Base-by-base conservation (phyloP, 345 rosid species). In the Raphanus sativus region DNA sequence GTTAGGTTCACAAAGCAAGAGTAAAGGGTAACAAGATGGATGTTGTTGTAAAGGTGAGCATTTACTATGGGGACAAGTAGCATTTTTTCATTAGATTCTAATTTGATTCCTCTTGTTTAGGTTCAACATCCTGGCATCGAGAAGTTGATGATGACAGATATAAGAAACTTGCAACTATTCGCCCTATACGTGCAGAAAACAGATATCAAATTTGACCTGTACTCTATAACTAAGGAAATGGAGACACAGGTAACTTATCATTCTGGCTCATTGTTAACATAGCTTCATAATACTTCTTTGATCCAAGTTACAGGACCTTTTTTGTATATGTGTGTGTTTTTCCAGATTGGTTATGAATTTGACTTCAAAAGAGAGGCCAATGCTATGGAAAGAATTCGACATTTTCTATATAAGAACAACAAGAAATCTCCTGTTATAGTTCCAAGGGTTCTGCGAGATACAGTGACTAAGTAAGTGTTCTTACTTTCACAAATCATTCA, bases 81-180 rank as follows among this genome's bases (percentile, higher is more conserved):
- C 11, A 9, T 66, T 66, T 80, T 50, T 61, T n/a, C 54, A 12
- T 64, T 56, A 59, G 69, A 17, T 75, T 62, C 74, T 79, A 75
- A 85, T 29, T 61, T 75, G 54, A 28, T 62, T 26, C 15, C 15
- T 36, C 65, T n/a, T 81, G 61, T 70, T 33, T 79, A 94, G 97
- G 97, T 94, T 76, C 98, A 94, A 83, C 98, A 92, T 86, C 98
- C 97, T 70, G 97, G 97, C 73, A 81, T 91, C 65, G 89, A 88
- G 74, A 85, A 84, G 65, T 85, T 91, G 84, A 91, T 94, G 98
- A 94, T 91, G 97, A 94, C 97, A 6, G 98, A 94, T 77, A 90
- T 94, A 71, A 88, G 81, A 72, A 94, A 94, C 80, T 74, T 91
- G 84, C 98, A 94, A 86, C 89, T 91, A 68, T 90, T 94, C 77